phyloP scores from a whole-genome alignment of 2,329 filamentous ascomycete species.

The Colletotrichum orbiculare region DNA sequence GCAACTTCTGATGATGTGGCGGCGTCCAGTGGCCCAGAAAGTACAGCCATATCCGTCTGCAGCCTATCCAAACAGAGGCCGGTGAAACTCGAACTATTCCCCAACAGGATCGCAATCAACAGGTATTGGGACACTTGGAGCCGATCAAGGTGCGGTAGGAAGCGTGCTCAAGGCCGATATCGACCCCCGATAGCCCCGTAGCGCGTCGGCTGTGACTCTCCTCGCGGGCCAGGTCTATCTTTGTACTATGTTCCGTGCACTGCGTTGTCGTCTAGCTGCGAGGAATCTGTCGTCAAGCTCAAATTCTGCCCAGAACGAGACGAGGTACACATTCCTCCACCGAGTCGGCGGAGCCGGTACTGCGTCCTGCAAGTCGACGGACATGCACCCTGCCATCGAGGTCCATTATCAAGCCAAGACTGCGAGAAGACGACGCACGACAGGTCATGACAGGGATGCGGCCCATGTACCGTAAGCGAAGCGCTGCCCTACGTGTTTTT shows the following conservation, averaged over 20 bases:
- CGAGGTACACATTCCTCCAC: slow-evolving; percentile 15
- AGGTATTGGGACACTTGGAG: background rate
- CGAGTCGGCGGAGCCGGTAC: slow-evolving; percentile 33
- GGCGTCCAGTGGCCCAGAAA: slow-evolving; percentile 24
- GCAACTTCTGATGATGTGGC: slow-evolving; percentile 30
- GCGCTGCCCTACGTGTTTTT: background rate
- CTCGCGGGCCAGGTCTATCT: too few species aligned
- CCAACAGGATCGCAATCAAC: background rate
- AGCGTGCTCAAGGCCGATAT: slow-evolving; percentile 14
- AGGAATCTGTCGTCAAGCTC: slow-evolving; percentile 1
- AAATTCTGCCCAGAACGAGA: slow-evolving; percentile 21
- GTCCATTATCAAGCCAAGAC: background rate
- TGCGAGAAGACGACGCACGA: too few species aligned
- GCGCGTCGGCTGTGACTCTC: slow-evolving; percentile 1
- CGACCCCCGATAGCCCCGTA: slow-evolving; percentile 13
- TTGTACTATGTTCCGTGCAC: too few species aligned
- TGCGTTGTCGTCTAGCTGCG: too few species aligned
- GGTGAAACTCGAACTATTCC: slow-evolving; percentile 28
- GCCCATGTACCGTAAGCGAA: slow-evolving; percentile 21
- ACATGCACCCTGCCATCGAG: slow-evolving; percentile 7
- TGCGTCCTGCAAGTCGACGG: background rate
- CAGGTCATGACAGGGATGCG: too few species aligned
- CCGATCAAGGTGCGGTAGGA: background rate
- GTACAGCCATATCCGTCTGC: slow-evolving; percentile 35
- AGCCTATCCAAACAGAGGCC: slow-evolving; percentile 11